Conservation (phyloP, 2,329 filamentous ascomycete species). For the Akanthomyces lecanii region DNA sequence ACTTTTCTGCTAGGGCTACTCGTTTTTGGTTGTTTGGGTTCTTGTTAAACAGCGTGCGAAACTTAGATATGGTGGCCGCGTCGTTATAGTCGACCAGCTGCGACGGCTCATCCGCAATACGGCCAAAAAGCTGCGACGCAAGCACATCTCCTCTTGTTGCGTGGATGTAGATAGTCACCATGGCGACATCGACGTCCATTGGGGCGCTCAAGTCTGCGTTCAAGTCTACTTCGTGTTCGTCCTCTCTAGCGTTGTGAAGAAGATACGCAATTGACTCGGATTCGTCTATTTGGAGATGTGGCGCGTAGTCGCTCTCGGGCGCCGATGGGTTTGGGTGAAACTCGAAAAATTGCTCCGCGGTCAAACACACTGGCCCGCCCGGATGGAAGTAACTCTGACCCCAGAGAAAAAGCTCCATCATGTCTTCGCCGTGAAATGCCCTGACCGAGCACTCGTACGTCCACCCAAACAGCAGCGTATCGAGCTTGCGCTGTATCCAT, state of each 20-base stretch:
- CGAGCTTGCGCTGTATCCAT: background rate
- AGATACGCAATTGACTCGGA: background rate
- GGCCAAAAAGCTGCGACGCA: background rate
- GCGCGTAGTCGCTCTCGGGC: background rate
- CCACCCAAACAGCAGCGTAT: background rate
- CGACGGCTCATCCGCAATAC: background rate
- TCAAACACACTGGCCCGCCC: background rate
- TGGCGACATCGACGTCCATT: background rate
- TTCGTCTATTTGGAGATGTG: background rate
- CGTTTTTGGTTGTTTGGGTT: background rate
- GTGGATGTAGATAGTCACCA: background rate
- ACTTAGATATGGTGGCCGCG: background rate
- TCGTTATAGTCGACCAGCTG: background rate
- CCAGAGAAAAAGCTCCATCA: background rate
- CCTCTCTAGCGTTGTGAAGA: background rate
- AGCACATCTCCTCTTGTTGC: background rate
- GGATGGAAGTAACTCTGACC: background rate
- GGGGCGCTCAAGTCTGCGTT: background rate
- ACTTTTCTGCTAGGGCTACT: too few species aligned
- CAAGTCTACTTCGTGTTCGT: background rate
- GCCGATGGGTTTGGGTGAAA: background rate
- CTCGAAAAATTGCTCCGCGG: background rate
- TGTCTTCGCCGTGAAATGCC: background rate
- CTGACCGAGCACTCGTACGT: background rate
- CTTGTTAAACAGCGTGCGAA: background rate